Conservation (phyloP, 257 asterid species). For the Marsdenia floribunda region DNA sequence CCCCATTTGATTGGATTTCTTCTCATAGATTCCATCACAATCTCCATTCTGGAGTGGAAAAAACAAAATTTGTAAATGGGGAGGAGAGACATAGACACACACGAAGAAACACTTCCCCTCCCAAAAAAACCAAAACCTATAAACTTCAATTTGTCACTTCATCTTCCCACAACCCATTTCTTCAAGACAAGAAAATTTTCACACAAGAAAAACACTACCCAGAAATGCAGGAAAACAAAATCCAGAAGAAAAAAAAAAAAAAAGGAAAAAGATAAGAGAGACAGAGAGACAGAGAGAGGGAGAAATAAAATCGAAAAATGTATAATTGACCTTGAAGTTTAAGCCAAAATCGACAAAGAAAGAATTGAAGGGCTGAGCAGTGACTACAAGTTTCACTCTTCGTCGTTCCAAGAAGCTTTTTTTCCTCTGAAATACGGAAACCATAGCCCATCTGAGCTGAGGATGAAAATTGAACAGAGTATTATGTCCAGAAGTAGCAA, state of each 20-base stretch:
- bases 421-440: conserved; percentile 38
- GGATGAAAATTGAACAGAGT: conserved; percentile 13
- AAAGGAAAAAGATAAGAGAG: background rate
- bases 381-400: conserved; percentile 39
- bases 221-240: background rate
- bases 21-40: background rate
- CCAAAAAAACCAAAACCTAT: background rate
- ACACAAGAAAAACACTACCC: background rate
- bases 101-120: too few species aligned
- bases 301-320: background rate
- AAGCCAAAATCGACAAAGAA: conserved; percentile 60
- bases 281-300: too few species aligned
- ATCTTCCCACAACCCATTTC: background rate
- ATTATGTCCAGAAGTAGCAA: conserved; percentile 18
- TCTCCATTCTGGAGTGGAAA: background rate
- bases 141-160: background rate
- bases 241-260: too few species aligned
- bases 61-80: background rate
- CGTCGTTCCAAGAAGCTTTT: conserved; percentile 37
- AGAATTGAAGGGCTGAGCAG: conserved; percentile 60
- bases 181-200: background rate
- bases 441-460: conserved; percentile 32
- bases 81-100: too few species aligned
- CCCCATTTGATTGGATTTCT: too few species aligned
- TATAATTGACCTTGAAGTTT: conserved; percentile 61